These are phyloP conservation scores for Arthroderma sp. DNA, from an alignment of 2,329 filamentous ascomycete species.

Conservation along the genomic window DNA sequence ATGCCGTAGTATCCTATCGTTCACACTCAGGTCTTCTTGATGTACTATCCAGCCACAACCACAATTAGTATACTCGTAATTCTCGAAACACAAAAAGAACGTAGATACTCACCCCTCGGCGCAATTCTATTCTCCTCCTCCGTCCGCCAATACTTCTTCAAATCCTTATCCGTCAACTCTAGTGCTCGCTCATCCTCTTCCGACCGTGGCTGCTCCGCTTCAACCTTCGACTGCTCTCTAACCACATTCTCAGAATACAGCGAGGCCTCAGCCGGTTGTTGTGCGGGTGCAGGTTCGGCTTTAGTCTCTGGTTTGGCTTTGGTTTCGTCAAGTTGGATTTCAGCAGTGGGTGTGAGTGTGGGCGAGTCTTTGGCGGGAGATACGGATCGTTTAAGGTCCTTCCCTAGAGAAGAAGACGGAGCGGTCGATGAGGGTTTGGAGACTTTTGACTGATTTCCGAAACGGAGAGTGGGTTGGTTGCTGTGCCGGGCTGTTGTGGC, in stretches of 20 bases:
- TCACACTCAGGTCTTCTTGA: conserved; percentile 54
- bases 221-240: conserved; percentile 38
- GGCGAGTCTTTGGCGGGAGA: not conserved
- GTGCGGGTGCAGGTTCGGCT: conserved; percentile 2
- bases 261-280: conserved; percentile 11
- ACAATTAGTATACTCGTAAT: too few relatives aligned
- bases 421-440: conserved; percentile 39
- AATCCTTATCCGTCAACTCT: conserved; percentile 52
- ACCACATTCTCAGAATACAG: conserved; percentile 25
- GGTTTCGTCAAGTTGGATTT: not conserved
- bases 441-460: conserved; percentile 44
- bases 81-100: too few relatives aligned
- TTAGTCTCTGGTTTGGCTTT: not conserved
- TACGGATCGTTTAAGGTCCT: not conserved
- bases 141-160: conserved; percentile 63
- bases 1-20: conserved; percentile 79
- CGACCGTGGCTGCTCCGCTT: conserved; percentile 19
- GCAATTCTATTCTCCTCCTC: conserved; percentile 58
- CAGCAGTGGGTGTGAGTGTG: conserved; percentile 2
- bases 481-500: conserved; percentile 26
- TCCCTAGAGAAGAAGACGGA: conserved; percentile 7
- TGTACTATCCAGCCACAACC: conserved; percentile 43
- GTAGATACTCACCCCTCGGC: conserved; percentile 35
- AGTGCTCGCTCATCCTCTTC: conserved; percentile 39
- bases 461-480: conserved; percentile 49